Base-by-base conservation (phyloP, 1,284 basidiomycete species). In the Sporisorium reilianum region DNA sequence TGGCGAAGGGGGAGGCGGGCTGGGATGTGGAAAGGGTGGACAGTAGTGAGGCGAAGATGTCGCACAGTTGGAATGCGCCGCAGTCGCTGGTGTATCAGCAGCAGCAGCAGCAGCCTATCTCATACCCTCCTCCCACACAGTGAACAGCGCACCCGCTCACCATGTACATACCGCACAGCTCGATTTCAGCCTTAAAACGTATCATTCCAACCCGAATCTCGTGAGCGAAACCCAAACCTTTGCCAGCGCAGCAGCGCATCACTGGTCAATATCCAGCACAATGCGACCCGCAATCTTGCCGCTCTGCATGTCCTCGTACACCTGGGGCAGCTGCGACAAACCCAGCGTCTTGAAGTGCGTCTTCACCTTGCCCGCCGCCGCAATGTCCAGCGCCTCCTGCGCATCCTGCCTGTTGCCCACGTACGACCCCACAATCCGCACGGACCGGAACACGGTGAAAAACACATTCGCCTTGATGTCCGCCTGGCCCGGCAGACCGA, bases 401-500 rank as follows among this genome's bases (percentile, higher is more conserved):
- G 78, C 77, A 51, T 85, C 81, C 64, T 76, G 74, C 25, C 78
- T 69, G 69, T 83, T 84, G 14, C 90, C 92, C 55, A 94, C 91
- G 80, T 93, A 93, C 4, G 90, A 91, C 8, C 91, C 91, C 55
- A 90, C 86, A 80, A 93, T 90, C 61, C 87, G 88, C 72, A 91
- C 90, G 77, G 87, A 88, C 85, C 89, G 53, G 53, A 82, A 76
- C 20, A 83, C 83, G 55, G 80, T 77, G 86, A 88, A 91, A 87
- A 93, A 93, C 75, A 93, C 91, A 40, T 90, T 89, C 0, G 90
- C 89, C 28, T 89, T 87, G 30, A 93, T 86, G 25, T 85, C 87
- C 0, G 89, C 88, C 30, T 88, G 85, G 3, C 88, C 89, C 8
- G 91, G 92, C 6, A 93, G 86, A 50, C 92, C 92, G 40, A 93